A percentile compares a stretch with the other conserved stretches of the same genome.
Conservation (phyloP, 768 basidiomycete genomes). For the Leccinum broughii region DNA sequence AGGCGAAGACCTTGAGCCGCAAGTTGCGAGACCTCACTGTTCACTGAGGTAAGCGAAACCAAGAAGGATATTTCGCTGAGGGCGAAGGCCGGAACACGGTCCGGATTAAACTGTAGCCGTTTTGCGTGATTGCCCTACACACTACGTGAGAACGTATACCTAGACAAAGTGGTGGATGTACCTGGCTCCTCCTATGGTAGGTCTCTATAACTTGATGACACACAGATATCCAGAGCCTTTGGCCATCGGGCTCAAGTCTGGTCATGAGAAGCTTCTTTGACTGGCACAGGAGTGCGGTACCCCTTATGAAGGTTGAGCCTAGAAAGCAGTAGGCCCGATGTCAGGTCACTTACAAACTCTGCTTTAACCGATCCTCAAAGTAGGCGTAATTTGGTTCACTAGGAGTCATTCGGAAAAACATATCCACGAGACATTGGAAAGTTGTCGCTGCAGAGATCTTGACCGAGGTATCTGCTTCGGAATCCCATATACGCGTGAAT, state of each 20-base stretch:
- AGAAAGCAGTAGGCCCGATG: slow-evolving; percentile 1
- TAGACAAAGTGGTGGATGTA: slow-evolving; percentile 27
- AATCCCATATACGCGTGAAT: slow-evolving; percentile 57
- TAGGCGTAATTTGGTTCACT: slow-evolving; percentile 38
- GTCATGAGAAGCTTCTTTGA: slow-evolving; percentile 57
- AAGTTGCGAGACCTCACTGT: slow-evolving; percentile 61
- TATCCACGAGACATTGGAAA: slow-evolving; percentile 45
- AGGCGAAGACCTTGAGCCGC: slow-evolving; percentile 71
- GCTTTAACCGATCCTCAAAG: slow-evolving; percentile 46
- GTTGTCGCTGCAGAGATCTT: slow-evolving; percentile 60
- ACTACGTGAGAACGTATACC: slow-evolving; percentile 8
- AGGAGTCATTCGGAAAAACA: slow-evolving; percentile 44
- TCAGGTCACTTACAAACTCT: slow-evolving; percentile 43
- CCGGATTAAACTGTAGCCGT: slow-evolving; percentile 49
- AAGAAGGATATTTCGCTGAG: slow-evolving; percentile 74
- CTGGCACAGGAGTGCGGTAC: slow-evolving; percentile 42
- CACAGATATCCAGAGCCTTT: slow-evolving; percentile 69
- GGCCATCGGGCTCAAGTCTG: slow-evolving; percentile 59
- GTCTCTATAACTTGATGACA: slow-evolving; percentile 60
- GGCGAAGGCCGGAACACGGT: slow-evolving; percentile 62
- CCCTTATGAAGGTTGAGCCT: slow-evolving; percentile 14
- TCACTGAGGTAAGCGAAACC: slow-evolving; percentile 68
- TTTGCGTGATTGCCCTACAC: slow-evolving; percentile 44
- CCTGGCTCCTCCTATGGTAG: slow-evolving; percentile 50
- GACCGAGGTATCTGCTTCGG: slow-evolving; percentile 60